Evolutionary conservation across 495 filamentous ascomycete genomes (phyloP).

Genomic region (Penicillium silybi): DNA sequence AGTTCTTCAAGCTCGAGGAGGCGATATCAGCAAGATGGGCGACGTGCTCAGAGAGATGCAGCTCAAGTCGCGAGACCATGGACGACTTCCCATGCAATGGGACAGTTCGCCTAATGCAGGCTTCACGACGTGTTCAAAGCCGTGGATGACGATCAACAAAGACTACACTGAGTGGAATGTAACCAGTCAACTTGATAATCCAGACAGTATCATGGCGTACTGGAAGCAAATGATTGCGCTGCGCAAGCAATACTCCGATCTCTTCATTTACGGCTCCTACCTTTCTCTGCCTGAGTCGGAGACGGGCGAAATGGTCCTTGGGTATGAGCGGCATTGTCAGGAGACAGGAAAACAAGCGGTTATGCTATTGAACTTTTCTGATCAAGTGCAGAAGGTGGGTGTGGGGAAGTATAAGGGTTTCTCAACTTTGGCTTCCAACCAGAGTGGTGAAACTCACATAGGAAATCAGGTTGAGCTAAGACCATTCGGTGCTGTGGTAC

Average conservation of each 20-base stretch:
- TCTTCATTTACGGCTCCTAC: conserved; percentile 13
- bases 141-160: conserved; percentile 53
- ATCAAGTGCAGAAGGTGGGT: conserved; percentile 4
- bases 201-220: conserved; percentile 9
- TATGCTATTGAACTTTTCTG: conserved; percentile 14
- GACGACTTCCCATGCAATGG: conserved; percentile 46
- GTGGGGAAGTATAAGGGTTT: neutral
- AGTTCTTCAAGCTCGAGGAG: conserved; percentile 13
- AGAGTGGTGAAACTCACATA: neutral
- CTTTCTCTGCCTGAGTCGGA: neutral
- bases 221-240: conserved; percentile 7
- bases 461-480: conserved; percentile 1
- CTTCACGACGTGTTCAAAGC: conserved; percentile 35
- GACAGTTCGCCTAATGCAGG: conserved; percentile 35
- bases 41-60: conserved; percentile 44
- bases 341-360: conserved; percentile 1
- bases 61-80: conserved; percentile 44
- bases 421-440: neutral
- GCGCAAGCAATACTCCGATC: conserved; percentile 5
- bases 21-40: conserved; percentile 30
- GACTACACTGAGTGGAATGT: conserved; percentile 28
- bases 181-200: conserved; percentile 7
- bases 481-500: conserved; percentile 2
- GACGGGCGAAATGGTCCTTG: conserved; percentile 12
- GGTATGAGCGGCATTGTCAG: conserved; percentile 5